Evolutionary conservation across 2,329 filamentous ascomycete species (phyloP).

Genomic region (Amauroascus verrucosus): DNA sequence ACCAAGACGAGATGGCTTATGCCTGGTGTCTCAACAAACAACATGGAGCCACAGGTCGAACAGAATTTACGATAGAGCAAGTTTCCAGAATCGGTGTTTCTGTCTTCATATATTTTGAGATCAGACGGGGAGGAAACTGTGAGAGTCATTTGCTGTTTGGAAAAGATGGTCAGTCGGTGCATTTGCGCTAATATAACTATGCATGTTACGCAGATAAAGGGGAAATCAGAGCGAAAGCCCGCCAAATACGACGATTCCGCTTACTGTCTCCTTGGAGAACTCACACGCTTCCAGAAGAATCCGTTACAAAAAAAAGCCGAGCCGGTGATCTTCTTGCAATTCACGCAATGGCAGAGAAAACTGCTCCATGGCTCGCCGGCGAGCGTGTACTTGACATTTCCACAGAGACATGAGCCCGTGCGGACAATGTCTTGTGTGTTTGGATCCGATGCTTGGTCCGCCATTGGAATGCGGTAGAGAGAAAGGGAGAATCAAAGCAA

Average conservation of each 20-base stretch:
- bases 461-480: neutral
- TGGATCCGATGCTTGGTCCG: neutral
- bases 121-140: neutral
- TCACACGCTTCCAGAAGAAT: constrained; percentile 1
- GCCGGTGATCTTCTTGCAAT: constrained; percentile 4
- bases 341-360: neutral
- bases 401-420: constrained; percentile 7
- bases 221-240: no score
- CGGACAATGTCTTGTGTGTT: neutral
- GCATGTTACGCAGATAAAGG: no score
- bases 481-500: neutral
- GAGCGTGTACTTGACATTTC: neutral
- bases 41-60: neutral
- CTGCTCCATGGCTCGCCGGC: neutral
- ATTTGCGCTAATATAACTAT: neutral
- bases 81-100: neutral
- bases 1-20: neutral
- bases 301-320: neutral
- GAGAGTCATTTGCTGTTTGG: neutral
- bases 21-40: neutral
- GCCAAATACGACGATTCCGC: neutral
- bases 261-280: neutral
- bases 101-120: constrained; percentile 3
- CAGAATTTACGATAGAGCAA: constrained; percentile 1
- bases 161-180: neutral